These are phyloP conservation scores for Prunella vulgaris DNA, from an alignment of 257 asterid species.

Conservation along the genomic window DNA sequence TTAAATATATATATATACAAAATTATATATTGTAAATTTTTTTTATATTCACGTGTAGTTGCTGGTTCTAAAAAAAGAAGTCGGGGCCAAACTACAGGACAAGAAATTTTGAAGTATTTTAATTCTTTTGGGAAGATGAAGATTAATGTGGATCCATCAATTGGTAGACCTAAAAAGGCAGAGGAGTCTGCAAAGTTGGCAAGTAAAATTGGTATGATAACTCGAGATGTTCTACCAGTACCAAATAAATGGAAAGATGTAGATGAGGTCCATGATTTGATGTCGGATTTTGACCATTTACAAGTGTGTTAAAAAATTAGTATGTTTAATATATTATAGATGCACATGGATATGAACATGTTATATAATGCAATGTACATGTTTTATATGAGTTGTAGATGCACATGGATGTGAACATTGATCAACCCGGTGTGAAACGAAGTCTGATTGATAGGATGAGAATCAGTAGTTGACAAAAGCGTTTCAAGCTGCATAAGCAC, in stretches of 20 bases:
- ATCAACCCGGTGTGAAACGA: no score
- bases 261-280: neutral
- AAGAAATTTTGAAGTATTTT: neutral
- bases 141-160: neutral
- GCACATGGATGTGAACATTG: neutral
- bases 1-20: no score
- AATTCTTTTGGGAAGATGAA: neutral
- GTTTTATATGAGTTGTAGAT: no score
- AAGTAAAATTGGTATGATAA: neutral
- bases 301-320: neutral
- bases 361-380: no score
- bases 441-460: no score
- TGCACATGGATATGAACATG: neutral
- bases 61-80: neutral
- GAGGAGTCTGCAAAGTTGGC: neutral
- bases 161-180: neutral
- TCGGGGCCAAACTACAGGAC: neutral
- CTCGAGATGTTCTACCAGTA: neutral
- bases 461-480: no score
- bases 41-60: neutral
- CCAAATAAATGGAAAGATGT: neutral
- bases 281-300: neutral
- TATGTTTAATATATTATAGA: neutral
- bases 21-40: neutral
- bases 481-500: no score